phyloP scores from a whole-genome alignment of 805 yeast species.

The Yamadazyma insecticola region DNA sequence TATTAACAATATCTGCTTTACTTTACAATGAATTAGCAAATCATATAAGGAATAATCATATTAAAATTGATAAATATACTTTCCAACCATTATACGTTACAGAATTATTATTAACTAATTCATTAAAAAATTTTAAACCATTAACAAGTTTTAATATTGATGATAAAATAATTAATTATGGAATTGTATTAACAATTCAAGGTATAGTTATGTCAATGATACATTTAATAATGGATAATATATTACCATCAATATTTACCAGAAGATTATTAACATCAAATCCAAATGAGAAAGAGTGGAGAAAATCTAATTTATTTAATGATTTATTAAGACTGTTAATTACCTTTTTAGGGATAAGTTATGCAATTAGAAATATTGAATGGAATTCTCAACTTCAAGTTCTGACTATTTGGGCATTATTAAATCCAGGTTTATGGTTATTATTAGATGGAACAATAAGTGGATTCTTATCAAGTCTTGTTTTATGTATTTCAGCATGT shows the following conservation, averaged over 20 bases:
- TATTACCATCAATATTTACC: slow-evolving; percentile 25
- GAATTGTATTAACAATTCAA: slow-evolving; percentile 34
- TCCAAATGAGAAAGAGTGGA: slow-evolving; percentile 26
- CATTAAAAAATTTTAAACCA: slow-evolving; percentile 20
- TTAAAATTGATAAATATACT: slow-evolving; percentile 32
- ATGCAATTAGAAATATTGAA: slow-evolving; percentile 63
- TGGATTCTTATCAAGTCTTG: slow-evolving; percentile 41
- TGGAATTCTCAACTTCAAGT: slow-evolving; percentile 69
- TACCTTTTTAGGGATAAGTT: slow-evolving; percentile 66
- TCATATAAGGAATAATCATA: slow-evolving; percentile 49
- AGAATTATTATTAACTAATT: slow-evolving; percentile 19
- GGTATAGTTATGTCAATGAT: slow-evolving; percentile 57
- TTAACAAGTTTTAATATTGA: slow-evolving; percentile 2
- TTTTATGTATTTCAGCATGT: slow-evolving; percentile 29
- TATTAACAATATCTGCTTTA: slow-evolving; percentile 44
- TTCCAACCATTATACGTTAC: slow-evolving; percentile 39
- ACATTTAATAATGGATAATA: slow-evolving; percentile 41
- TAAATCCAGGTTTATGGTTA: slow-evolving; percentile 65
- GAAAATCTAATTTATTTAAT: slow-evolving; percentile 24
- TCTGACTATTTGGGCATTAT: slow-evolving; percentile 54
- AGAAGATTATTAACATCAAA: slow-evolving; percentile 34
- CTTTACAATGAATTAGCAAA: slow-evolving; percentile 49
- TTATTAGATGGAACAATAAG: slow-evolving; percentile 56
- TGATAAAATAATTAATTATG: slow-evolving; percentile 5
- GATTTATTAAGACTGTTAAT: slow-evolving; percentile 43